These are phyloP conservation scores for Peterozyma toletana DNA, from an alignment of 805 yeast species.

Conservation along the genomic window DNA sequence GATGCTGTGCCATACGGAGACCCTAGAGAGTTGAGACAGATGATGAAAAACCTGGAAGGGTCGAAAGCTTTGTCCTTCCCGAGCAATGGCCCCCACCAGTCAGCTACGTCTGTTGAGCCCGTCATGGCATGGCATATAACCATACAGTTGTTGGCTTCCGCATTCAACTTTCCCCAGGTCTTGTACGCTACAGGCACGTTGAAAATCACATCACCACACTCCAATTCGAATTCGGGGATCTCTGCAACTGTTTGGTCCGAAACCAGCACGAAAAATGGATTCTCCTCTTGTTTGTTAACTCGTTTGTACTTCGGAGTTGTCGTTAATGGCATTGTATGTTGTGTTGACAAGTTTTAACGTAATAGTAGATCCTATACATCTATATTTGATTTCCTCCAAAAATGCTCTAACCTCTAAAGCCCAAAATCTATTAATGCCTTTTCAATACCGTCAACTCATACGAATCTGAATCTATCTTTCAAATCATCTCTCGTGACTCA, in stretches of 20 bases:
- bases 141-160: conserved; percentile 63
- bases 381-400: too few species aligned
- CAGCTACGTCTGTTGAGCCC: conserved; percentile 91
- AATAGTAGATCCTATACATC: neutral
- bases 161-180: conserved; percentile 87
- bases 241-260: conserved; percentile 72
- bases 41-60: conserved; percentile 76
- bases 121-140: conserved; percentile 95
- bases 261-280: conserved; percentile 66
- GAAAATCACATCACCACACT: conserved; percentile 67
- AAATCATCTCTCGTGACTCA: too few species aligned
- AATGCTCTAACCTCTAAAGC: too few species aligned
- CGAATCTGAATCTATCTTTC: too few species aligned
- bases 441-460: too few species aligned
- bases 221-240: conserved; percentile 67
- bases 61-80: conserved; percentile 88
- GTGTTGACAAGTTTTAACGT: neutral
- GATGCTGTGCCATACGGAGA: conserved; percentile 96
- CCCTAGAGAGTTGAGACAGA: conserved; percentile 89
- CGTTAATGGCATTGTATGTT: neutral
- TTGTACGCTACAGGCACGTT: conserved; percentile 92
- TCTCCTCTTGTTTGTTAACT: conserved; percentile 42
- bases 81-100: conserved; percentile 98
- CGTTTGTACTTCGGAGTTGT: conserved; percentile 20
- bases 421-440: too few species aligned